Percentiles rank a stretch among this genome's conserved stretches.
Conservation (phyloP, 2,329 filamentous ascomycete species). For the Chaetomium globosum region DNA sequence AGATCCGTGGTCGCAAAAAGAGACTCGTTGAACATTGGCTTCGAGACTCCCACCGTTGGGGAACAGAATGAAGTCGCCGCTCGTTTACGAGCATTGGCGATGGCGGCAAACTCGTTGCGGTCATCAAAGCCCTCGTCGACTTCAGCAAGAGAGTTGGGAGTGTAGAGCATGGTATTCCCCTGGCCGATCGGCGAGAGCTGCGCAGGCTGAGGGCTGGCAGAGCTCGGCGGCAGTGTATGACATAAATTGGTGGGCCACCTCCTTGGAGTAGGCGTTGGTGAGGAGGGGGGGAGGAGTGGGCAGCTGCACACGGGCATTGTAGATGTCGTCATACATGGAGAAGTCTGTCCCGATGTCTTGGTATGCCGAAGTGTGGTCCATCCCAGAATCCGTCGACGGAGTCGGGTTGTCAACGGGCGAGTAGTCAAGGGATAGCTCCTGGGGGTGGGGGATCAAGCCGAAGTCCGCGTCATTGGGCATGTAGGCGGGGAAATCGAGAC, state of each 20-base stretch:
- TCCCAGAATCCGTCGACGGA: conserved; percentile 48
- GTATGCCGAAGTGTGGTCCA: conserved; percentile 59
- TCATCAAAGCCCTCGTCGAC: conserved; percentile 70
- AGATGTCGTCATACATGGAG: conserved; percentile 64
- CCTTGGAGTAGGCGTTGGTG: conserved; percentile 50
- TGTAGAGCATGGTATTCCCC: conserved; percentile 68
- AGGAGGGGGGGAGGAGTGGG: conserved; percentile 55
- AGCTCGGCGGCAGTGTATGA: conserved; percentile 46
- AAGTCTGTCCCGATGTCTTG: conserved; percentile 63
- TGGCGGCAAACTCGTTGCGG: conserved; percentile 46
- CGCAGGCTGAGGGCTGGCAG: conserved; percentile 45
- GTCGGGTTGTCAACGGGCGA: conserved; percentile 56
- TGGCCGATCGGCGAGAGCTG: conserved; percentile 72
- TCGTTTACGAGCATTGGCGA: conserved; percentile 40
- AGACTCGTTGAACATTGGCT: conserved; percentile 48
- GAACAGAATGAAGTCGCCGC: conserved; percentile 68
- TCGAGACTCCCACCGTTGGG: conserved; percentile 46
- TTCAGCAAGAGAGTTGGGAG: conserved; percentile 62
- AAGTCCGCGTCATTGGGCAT: conserved; percentile 52
- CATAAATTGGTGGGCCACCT: conserved; percentile 48
- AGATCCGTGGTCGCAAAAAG: conserved; percentile 53
- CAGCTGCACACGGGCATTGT: conserved; percentile 60
- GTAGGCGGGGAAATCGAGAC: conserved; percentile 55
- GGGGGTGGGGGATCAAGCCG: conserved; percentile 45
- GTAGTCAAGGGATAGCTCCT: conserved; percentile 49